These are phyloP conservation scores for Cryptococcus sp. DNA, from an alignment of 1,284 basidiomycete genomes.

Conservation along the genomic window DNA sequence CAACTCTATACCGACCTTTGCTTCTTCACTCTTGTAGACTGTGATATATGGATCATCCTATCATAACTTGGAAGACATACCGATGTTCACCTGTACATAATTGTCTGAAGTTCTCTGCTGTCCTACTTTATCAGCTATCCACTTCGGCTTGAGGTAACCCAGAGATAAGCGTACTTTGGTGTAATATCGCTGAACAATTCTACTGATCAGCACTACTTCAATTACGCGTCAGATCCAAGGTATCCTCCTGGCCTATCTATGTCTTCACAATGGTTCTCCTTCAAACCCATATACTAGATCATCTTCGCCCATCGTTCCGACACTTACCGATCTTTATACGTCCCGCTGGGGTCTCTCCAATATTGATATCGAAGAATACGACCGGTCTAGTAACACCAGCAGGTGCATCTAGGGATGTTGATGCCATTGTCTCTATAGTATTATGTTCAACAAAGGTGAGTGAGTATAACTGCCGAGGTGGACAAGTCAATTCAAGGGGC, in stretches of 20 bases:
- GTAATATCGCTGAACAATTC: slow-evolving; percentile 46
- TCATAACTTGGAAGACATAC: slow-evolving; percentile 47
- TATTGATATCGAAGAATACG: slow-evolving; percentile 94
- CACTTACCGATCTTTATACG: slow-evolving; percentile 77
- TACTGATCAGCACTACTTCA: slow-evolving; percentile 11
- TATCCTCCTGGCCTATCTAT: too few species aligned
- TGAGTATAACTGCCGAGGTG: neutral
- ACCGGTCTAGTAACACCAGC: slow-evolving; percentile 61
- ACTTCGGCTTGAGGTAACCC: neutral
- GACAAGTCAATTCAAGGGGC: too few species aligned
- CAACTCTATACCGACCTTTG: too few species aligned
- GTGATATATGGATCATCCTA: too few species aligned
- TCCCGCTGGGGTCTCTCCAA: slow-evolving; percentile 91
- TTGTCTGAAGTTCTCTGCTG: slow-evolving; percentile 96
- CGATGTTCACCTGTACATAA: slow-evolving; percentile 93
- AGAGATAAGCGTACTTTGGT: slow-evolving; percentile 31
- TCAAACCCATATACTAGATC: too few species aligned
- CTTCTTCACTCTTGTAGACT: too few species aligned
- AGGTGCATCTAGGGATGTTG: slow-evolving; percentile 38
- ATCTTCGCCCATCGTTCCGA: neutral
- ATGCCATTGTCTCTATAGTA: neutral
- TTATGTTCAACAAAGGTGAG: neutral
- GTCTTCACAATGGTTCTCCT: too few species aligned
- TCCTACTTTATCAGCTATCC: slow-evolving; percentile 53
- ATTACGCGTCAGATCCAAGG: too few species aligned